phyloP scores from a whole-genome alignment of 2,329 filamentous ascomycete genomes.

The Sporothrix schenckii region DNA sequence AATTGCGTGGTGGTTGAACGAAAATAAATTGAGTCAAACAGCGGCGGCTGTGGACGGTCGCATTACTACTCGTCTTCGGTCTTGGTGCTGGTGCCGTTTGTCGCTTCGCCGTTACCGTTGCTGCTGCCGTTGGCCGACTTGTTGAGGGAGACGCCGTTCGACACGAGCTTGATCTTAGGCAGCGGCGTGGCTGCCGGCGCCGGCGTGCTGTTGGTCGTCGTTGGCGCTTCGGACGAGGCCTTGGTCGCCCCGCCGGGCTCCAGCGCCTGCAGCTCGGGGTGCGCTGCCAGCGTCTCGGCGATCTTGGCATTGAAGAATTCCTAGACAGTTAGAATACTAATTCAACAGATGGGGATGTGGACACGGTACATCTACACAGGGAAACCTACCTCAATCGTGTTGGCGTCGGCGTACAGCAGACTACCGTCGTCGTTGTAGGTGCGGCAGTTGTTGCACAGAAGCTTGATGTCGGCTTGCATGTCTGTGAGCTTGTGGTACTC shows the following conservation, averaged over 20 bases:
- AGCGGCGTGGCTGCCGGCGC: slow-evolving; percentile 32
- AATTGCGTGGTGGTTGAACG: neutral
- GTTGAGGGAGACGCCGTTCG: slow-evolving; percentile 34
- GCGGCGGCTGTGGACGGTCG: neutral
- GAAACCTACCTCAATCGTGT: slow-evolving; percentile 81
- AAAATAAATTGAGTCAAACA: neutral
- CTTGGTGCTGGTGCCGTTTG: slow-evolving; percentile 27
- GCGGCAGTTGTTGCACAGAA: slow-evolving; percentile 87
- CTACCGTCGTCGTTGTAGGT: slow-evolving; percentile 97
- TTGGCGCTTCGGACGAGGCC: slow-evolving; percentile 49
- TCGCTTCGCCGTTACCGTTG: slow-evolving; percentile 19
- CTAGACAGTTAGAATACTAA: slow-evolving; percentile 43
- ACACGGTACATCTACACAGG: slow-evolving; percentile 31
- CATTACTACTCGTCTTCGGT: slow-evolving; percentile 28
- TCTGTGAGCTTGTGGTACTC: slow-evolving; percentile 83
- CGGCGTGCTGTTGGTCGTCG: slow-evolving; percentile 41
- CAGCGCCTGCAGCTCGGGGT: slow-evolving; percentile 39
- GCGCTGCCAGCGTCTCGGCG: slow-evolving; percentile 44
- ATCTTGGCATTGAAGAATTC: slow-evolving; percentile 60
- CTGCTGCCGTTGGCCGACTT: slow-evolving; percentile 23
- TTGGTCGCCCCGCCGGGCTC: slow-evolving; percentile 40
- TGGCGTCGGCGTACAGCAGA: slow-evolving; percentile 87
- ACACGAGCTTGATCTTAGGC: slow-evolving; percentile 39
- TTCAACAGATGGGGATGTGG: neutral
- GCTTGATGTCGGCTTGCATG: slow-evolving; percentile 77